Base-by-base conservation (phyloP, 2,329 filamentous ascomycete species). In the Pyrenochaeta sp. region DNA sequence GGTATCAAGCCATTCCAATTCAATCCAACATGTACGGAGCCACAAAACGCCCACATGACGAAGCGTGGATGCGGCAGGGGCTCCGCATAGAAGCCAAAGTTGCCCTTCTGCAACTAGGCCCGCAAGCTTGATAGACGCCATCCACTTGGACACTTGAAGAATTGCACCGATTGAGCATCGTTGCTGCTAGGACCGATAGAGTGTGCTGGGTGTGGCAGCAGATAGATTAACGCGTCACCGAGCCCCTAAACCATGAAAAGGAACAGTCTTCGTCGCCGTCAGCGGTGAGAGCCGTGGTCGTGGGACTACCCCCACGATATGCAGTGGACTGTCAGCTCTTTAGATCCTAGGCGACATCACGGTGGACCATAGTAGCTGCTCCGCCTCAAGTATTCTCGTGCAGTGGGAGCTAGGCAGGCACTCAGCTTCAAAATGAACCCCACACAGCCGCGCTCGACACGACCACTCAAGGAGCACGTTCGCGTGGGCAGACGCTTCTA, bases 41-140 rank as follows among this genome's bases (percentile, higher is more conserved):
- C 23, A 27, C 23, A 4, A 27, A 27, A 27, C 23, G 23, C 23
- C 23, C 66, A 69, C 64, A 65, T 66, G 66, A 67, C 60, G 57
- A 33, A 45, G 50, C 49, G 45, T 58, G 59, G 55, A 65, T 68
- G 61, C 62, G 58, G 61, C 61, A 59, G 51, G 64, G 64, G 42
- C 12, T 47, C 17, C 32, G 41, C 36, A 29, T 45, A 37, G 43
- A 45, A 46, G 50, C 50, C 50, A 44, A 53, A 49, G 17, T 23
- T 23, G 23, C 21, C 11, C 5, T 11, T 29, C 17, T 17, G 17
- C n/a, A 18, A 29, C 11, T 14, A 6, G 2, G 15, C 40, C 15
- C 32, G 31, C 45, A 15, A 18, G 11, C 17, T 30, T 42, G 23
- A 17, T 12, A 23, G 10, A 42, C 14, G 7, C 40, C 21, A 18